Evolutionary conservation across 805 yeast species (phyloP).

Genomic region (Cephaloascus fragrans): DNA sequence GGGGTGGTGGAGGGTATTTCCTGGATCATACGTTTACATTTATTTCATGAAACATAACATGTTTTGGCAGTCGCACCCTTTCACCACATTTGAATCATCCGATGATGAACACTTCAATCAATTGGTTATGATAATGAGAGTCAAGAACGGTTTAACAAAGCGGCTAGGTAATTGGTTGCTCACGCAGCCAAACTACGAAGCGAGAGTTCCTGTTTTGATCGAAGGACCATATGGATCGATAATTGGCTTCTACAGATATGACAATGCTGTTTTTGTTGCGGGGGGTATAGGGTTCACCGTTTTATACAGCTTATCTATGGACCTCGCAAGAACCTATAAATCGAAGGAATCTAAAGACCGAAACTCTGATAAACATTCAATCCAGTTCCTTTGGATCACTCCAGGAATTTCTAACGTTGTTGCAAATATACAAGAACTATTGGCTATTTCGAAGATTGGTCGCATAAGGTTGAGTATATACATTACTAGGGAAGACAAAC

Average conservation of each 20-base stretch:
- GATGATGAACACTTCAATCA: conserved; percentile 19
- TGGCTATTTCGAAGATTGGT: neutral
- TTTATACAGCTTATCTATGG: conserved; percentile 2
- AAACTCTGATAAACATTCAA: neutral
- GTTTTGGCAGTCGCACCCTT: conserved; percentile 72
- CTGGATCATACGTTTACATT: conserved; percentile 50
- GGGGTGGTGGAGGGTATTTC: conserved; percentile 31
- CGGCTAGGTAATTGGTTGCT: conserved; percentile 21
- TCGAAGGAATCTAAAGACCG: neutral
- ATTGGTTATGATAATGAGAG: conserved; percentile 35
- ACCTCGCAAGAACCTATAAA: neutral
- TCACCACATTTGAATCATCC: conserved; percentile 41
- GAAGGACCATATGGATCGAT: conserved; percentile 2
- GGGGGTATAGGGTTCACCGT: conserved; percentile 3
- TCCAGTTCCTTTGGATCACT: conserved; percentile 1
- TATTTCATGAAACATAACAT: conserved; percentile 41
- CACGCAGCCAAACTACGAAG: conserved; percentile 13
- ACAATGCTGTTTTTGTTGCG: conserved; percentile 2
- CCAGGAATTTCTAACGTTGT: conserved; percentile 1
- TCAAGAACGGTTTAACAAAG: conserved; percentile 50
- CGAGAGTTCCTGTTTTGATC: conserved; percentile 23
- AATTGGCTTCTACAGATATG: conserved; percentile 1
- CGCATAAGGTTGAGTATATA: neutral
- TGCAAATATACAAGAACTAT: conserved; percentile 2
- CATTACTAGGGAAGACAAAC: conserved; percentile 1